These are phyloP conservation scores for Ceratobasidium sp. DNA, from an alignment of 1,284 basidiomycete genomes.

Conservation along the genomic window DNA sequence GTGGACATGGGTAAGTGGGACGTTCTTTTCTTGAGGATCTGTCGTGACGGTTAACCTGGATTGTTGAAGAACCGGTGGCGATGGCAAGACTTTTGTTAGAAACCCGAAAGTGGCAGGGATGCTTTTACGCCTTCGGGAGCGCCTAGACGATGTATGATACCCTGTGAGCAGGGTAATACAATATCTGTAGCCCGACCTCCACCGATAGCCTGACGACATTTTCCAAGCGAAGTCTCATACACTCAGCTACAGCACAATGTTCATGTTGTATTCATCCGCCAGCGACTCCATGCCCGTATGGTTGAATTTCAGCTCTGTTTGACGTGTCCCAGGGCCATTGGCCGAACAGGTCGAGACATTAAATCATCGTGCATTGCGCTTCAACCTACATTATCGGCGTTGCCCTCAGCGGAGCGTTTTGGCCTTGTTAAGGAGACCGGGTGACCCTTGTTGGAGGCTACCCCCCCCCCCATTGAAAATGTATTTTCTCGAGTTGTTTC, in stretches of 20 bases:
- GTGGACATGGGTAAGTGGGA: constrained; percentile 68
- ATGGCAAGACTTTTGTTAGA: constrained; percentile 71
- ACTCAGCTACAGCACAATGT: background rate
- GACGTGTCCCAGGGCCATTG: background rate
- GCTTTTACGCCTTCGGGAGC: constrained; percentile 62
- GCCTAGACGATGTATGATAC: constrained; percentile 3
- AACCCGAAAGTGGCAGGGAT: constrained; percentile 73
- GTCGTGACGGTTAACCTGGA: constrained; percentile 10
- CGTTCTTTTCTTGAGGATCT: constrained; percentile 32
- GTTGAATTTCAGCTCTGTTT: background rate
- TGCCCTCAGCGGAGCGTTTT: background rate
- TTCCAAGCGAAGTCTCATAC: background rate
- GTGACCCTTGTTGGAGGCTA: too few relatives aligned
- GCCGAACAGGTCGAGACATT: too few relatives aligned
- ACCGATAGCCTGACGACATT: background rate
- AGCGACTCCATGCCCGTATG: background rate
- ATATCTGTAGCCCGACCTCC: background rate
- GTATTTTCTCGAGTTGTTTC: too few relatives aligned
- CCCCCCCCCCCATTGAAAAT: too few relatives aligned
- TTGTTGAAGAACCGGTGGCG: constrained; percentile 62
- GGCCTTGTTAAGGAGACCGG: background rate
- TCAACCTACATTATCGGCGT: background rate
- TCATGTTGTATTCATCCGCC: background rate
- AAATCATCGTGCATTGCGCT: background rate
- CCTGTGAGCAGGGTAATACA: background rate